phyloP scores from a whole-genome alignment of 139 green algal species.

The Nannochloris sp. region DNA sequence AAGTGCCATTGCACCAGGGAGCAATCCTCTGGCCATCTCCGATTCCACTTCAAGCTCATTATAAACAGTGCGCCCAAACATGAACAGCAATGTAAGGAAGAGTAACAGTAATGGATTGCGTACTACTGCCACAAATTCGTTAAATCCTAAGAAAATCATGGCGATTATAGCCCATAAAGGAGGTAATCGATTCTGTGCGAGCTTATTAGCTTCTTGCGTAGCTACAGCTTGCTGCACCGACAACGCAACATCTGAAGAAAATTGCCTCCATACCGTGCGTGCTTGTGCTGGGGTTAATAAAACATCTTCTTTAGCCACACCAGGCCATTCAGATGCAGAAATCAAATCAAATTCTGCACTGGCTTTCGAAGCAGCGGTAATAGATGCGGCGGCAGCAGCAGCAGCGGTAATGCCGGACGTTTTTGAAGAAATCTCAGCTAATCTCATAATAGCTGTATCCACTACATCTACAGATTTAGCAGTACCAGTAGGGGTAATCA shows the following conservation, averaged over 20 bases:
- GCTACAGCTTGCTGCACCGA: constrained; percentile 66
- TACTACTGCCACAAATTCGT: constrained; percentile 79
- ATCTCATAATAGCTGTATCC: not conserved
- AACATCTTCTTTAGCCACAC: constrained; percentile 16
- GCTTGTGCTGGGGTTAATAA: constrained; percentile 43
- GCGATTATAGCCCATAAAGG: constrained; percentile 83
- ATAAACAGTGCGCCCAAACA: constrained; percentile 45
- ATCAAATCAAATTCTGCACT: constrained; percentile 36
- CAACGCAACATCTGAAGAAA: constrained; percentile 51
- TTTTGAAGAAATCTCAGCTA: not conserved
- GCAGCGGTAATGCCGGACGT: no score
- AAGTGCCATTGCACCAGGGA: constrained; percentile 48
- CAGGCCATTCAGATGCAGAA: constrained; percentile 45
- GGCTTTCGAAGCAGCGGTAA: no score
- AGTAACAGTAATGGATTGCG: constrained; percentile 72
- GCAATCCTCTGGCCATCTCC: constrained; percentile 61
- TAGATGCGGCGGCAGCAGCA: no score
- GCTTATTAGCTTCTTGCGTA: constrained; percentile 64
- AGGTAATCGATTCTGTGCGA: constrained; percentile 58
- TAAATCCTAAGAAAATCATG: constrained; percentile 87
- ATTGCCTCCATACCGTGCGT: constrained; percentile 62
- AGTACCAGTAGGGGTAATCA: not conserved
- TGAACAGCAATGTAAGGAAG: constrained; percentile 30
- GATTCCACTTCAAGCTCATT: constrained; percentile 80
- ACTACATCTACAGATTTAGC: not conserved